Evolutionary conservation across 73 alveolate genomes (phyloP).

Genomic region (Paramecium sexaurelia): DNA sequence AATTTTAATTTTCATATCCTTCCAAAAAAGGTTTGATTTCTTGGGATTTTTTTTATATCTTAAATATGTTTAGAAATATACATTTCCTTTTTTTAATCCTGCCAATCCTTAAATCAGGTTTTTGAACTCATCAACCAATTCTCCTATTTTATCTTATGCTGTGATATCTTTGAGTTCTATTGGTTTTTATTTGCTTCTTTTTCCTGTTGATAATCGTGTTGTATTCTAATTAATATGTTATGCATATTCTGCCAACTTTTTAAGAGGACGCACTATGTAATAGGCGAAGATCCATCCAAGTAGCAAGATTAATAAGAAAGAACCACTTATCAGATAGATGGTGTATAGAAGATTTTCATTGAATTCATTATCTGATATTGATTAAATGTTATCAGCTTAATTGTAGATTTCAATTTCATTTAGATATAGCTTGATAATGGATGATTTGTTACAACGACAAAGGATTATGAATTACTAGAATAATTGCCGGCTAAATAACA

Average conservation of each 20-base stretch:
- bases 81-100: conserved; percentile 8
- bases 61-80: neutral
- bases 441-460: neutral
- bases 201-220: neutral
- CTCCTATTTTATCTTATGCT: conserved; percentile 13
- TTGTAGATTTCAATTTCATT: neutral
- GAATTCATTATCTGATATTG: neutral
- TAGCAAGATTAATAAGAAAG: neutral
- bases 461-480: neutral
- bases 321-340: neutral
- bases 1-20: neutral
- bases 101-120: neutral
- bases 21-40: conserved; percentile 9
- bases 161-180: neutral
- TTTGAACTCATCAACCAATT: neutral
- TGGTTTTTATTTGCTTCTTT: neutral
- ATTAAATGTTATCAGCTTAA: neutral
- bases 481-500: neutral
- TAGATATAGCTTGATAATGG: neutral
- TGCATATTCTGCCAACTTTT: conserved; percentile 11
- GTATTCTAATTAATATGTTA: conserved; percentile 10
- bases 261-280: neutral
- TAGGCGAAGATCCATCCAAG: neutral
- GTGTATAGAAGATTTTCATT: neutral
- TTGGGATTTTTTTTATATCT: conserved; percentile 13